These are phyloP conservation scores for Chrysopogon serrulatus DNA, from an alignment of 176 grass and related monocot species.

Conservation along the genomic window DNA sequence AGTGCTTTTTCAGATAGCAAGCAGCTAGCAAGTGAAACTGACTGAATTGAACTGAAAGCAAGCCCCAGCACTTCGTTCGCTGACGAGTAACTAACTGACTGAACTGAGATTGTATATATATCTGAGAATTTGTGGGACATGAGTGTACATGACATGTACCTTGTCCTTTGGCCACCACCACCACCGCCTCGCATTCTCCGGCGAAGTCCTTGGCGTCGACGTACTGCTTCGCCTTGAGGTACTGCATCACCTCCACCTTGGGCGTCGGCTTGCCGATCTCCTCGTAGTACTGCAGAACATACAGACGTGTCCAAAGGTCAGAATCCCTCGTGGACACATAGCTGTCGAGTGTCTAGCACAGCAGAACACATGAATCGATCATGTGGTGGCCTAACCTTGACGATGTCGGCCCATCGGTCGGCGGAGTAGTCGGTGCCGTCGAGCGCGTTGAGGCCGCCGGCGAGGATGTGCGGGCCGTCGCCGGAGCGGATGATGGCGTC, in stretches of 20 bases:
- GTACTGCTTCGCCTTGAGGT: conserved; percentile 74
- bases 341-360: too few relatives aligned
- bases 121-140: background rate
- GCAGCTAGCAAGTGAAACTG: background rate
- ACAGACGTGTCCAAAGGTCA: background rate
- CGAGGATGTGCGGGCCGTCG: conserved; percentile 77
- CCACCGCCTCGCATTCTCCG: conserved; percentile 94
- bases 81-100: background rate
- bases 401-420: conserved; percentile 87
- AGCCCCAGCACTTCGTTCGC: background rate
- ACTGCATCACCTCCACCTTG: conserved; percentile 93
- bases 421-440: conserved; percentile 87
- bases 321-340: background rate
- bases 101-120: background rate
- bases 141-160: conserved; percentile 15
- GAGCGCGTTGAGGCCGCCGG: conserved; percentile 88
- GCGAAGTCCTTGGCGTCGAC: conserved; percentile 90
- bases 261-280: conserved; percentile 96
- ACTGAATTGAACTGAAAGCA: background rate
- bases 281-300: conserved; percentile 66
- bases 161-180: conserved; percentile 96
- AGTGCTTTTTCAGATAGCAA: background rate
- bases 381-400: conserved; percentile 44
- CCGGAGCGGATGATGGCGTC: conserved; percentile 63
- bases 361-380: background rate